Conservation (phyloP, 73 alveolate genomes). For the Paramecium octaurelia region DNA sequence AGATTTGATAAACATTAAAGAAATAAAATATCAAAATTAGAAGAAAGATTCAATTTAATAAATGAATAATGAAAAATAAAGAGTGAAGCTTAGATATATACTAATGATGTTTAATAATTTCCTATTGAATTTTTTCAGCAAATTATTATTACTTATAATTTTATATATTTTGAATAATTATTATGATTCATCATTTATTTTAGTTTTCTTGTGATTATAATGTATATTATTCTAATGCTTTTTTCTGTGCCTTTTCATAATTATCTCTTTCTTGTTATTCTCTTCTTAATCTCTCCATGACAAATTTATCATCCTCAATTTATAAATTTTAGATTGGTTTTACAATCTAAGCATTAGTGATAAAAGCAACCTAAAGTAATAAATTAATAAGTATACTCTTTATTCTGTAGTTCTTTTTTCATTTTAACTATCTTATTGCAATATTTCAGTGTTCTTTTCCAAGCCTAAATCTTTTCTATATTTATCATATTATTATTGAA, state of each 20-base stretch:
- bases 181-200: not conserved
- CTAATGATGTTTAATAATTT: not conserved
- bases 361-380: not conserved
- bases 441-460: not conserved
- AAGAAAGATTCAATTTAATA: too few species aligned
- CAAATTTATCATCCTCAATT: not conserved
- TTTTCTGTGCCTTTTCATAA: not conserved
- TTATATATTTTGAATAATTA: not conserved
- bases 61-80: too few species aligned
- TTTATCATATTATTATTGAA: constrained; percentile 31
- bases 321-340: not conserved
- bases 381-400: not conserved
- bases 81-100: too few species aligned
- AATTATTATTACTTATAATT: not conserved
- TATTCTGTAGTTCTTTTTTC: constrained; percentile 30
- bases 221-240: not conserved
- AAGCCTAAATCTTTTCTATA: constrained; percentile 37
- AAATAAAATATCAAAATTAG: too few species aligned
- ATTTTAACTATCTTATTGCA: not conserved
- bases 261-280: not conserved
- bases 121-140: too few species aligned
- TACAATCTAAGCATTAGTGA: not conserved
- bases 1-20: too few species aligned
- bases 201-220: not conserved
- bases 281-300: not conserved